Evolutionary conservation across 768 basidiomycete species (phyloP).

Genomic region (Boletales sp.): DNA sequence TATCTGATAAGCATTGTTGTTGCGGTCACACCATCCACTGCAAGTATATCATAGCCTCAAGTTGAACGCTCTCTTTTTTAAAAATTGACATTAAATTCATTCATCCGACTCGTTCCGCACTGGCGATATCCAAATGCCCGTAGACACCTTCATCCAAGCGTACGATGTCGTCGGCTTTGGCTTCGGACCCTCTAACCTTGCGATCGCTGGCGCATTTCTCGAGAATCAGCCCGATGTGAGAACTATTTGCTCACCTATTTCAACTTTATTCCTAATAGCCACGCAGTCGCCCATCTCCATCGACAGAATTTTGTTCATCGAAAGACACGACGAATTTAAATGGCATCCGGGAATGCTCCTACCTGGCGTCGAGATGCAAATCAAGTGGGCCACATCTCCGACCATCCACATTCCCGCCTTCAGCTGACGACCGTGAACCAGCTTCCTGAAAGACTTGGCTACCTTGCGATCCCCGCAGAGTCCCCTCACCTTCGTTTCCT

Average conservation of each 20-base stretch:
- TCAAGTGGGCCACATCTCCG: constrained; percentile 33
- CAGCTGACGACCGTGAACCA: constrained; percentile 16
- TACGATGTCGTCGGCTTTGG: constrained; percentile 50
- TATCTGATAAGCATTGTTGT: constrained; percentile 7
- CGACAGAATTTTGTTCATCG: constrained; percentile 42
- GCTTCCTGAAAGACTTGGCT: constrained; percentile 53
- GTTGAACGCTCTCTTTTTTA: no score
- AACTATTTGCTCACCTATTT: neutral
- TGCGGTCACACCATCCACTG: neutral
- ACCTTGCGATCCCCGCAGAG: constrained; percentile 50
- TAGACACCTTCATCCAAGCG: constrained; percentile 1
- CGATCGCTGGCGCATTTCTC: constrained; percentile 47
- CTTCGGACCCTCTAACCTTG: constrained; percentile 53
- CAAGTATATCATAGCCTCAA: neutral
- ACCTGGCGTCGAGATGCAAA: constrained; percentile 51
- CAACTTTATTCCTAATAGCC: neutral
- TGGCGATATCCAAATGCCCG: constrained; percentile 1
- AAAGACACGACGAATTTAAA: constrained; percentile 43
- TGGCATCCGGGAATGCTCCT: constrained; percentile 60
- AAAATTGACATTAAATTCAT: no score
- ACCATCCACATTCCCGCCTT: neutral
- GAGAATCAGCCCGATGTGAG: constrained; percentile 31
- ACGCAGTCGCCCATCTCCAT: constrained; percentile 16
- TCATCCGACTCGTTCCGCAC: neutral
- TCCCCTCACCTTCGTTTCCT: constrained; percentile 49